These are phyloP conservation scores for Colletotrichum tamarilloi DNA, from an alignment of 2,329 filamentous ascomycete genomes.

Conservation along the genomic window DNA sequence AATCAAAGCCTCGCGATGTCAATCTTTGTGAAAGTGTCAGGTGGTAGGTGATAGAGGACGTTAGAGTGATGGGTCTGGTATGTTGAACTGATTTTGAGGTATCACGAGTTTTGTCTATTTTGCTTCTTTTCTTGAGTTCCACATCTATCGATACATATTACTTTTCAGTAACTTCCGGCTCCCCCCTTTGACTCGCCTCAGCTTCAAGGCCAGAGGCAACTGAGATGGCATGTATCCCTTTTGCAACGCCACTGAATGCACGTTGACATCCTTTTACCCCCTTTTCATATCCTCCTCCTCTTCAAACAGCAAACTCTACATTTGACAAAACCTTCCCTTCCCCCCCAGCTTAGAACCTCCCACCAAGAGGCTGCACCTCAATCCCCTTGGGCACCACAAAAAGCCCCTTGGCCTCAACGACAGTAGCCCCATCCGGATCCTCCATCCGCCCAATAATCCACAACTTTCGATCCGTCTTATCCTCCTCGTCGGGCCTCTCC, in stretches of 20 bases:
- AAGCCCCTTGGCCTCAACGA: slow-evolving; percentile 26
- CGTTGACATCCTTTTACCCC: not conserved
- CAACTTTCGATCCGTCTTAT: slow-evolving; percentile 34
- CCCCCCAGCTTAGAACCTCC: slow-evolving; percentile 13
- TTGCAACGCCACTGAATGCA: not conserved
- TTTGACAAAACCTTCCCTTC: not conserved
- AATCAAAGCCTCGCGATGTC: no score
- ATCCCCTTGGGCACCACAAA: slow-evolving; percentile 36
- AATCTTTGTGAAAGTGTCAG: not conserved
- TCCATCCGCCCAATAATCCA: slow-evolving; percentile 32
- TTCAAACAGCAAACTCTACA: not conserved
- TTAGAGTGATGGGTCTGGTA: not conserved
- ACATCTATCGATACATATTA: not conserved
- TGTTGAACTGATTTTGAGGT: not conserved
- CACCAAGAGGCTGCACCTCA: slow-evolving; percentile 12
- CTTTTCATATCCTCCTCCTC: not conserved
- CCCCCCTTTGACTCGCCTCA: not conserved
- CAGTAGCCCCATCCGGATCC: not conserved
- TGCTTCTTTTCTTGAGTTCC: not conserved
- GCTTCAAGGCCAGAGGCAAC: not conserved
- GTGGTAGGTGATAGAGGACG: no score
- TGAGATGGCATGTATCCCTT: not conserved
- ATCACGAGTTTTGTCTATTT: not conserved
- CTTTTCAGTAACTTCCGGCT: not conserved
- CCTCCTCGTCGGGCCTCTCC: slow-evolving; percentile 8